Evolutionary conservation across 2,329 filamentous ascomycete species (phyloP).

Genomic region (Talaromyces piceae): DNA sequence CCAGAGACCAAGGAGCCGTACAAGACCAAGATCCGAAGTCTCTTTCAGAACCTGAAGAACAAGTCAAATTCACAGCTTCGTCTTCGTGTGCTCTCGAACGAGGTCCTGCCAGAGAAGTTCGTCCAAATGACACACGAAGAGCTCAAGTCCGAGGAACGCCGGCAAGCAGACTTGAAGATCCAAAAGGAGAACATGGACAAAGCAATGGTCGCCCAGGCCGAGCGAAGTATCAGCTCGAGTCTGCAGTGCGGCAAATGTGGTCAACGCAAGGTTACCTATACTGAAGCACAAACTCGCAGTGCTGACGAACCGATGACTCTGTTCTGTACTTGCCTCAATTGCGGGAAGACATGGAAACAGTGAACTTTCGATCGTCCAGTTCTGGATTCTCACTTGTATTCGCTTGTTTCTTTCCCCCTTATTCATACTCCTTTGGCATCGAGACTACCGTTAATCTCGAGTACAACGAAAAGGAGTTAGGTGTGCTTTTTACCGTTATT

Average conservation of each 20-base stretch:
- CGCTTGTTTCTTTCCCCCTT: neutral
- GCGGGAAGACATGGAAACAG: slow-evolving; percentile 42
- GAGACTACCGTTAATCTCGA: slow-evolving; percentile 13
- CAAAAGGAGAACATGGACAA: slow-evolving; percentile 94
- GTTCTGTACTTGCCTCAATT: slow-evolving; percentile 43
- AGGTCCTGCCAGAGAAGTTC: slow-evolving; percentile 65
- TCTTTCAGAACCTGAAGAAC: slow-evolving; percentile 93
- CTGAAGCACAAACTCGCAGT: slow-evolving; percentile 87
- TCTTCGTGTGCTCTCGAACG: slow-evolving; percentile 64
- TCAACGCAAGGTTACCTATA: slow-evolving; percentile 90
- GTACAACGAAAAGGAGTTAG: slow-evolving; percentile 3
- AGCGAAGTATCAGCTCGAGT: slow-evolving; percentile 82
- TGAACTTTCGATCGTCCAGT: slow-evolving; percentile 13
- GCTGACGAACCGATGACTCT: slow-evolving; percentile 75
- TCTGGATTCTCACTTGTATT: neutral
- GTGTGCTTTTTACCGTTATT: slow-evolving; percentile 5
- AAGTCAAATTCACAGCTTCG: slow-evolving; percentile 76
- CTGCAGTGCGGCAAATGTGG: slow-evolving; percentile 88
- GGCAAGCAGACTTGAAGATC: slow-evolving; percentile 65
- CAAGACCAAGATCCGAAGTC: slow-evolving; percentile 78
- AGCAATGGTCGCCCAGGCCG: slow-evolving; percentile 85
- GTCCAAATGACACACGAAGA: slow-evolving; percentile 85
- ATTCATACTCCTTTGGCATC: neutral
- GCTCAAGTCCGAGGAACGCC: slow-evolving; percentile 78
- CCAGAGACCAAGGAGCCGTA: slow-evolving; percentile 67